Base-by-base conservation (phyloP, 164 flowering plant genomes). In the Aristolochia californica region DNA sequence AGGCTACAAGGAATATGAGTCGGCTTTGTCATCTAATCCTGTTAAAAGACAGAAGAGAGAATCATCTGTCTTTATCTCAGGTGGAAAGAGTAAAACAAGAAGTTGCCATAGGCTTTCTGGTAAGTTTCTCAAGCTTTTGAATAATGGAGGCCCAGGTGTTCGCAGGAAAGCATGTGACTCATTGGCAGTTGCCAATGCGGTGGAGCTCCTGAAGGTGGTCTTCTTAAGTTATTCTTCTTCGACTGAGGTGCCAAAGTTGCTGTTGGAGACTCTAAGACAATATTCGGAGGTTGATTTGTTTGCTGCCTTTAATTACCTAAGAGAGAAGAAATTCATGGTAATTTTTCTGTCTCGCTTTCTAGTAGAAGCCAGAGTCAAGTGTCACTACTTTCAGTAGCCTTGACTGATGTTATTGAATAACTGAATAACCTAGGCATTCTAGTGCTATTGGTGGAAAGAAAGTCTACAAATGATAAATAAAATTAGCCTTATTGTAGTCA, bases 281-380 rank as follows among this genome's bases (percentile, higher is more conserved):
- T 94, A 89, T 77, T 84, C 95, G 44, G 85, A 90, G 64, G 83
- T 76, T 70, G 97, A 87, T 72, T 83, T 89, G 26, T 84, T 80
- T 80, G 77, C 96, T 57, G 99, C 97, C 49, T 90, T 83, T 70
- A 83, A 72, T 70, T 89, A 83, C 68, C 88, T 94, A 47, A 80
- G 88, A 66, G 88, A 81, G 69, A 85, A 76, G 62, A 87, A 77
- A 65, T 70, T 84, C 59, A 72, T 94, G 95, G 99, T 89, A 83
- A 57, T 17, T 11, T 59, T 26, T 48, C 15, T 47, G 28, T 18
- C 62, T 34, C 34, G 43, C 26, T 48, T 20, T 48, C 10, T 22
- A 13, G 5, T 23, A 50, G 17, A 22, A 50, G 49, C 52, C 40
- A 34, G 10, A 34, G 40, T 34, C 10, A 1, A 34, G 10, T 34